Base-by-base conservation (phyloP, 345 rosid genomes). In the Gossypium anomalum region DNA sequence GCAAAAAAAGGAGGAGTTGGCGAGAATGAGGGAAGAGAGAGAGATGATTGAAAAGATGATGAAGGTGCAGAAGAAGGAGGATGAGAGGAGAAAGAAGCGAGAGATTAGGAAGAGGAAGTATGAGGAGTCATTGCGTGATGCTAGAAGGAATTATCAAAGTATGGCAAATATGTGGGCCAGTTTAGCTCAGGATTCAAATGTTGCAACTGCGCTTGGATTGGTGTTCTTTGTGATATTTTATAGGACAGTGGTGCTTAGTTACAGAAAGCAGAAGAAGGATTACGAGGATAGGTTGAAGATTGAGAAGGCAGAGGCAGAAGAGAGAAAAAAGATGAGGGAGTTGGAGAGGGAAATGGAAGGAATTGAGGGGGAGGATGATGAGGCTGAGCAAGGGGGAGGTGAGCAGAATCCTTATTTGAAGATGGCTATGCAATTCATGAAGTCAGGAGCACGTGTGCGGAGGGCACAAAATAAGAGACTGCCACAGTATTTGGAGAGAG, bases 371-470 rank as follows among this genome's bases (percentile, higher is more conserved):
- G 86, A 75, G 51, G 92, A 72, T 38, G 96, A 86, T 22, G 97
- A 86, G 79, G 58, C 15, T 72, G 94, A 85, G 80, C 87, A 81
- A 77, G 93, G 80, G 44, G 79, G 82, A 43, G 89, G 82, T 47
- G 97, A 92, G 80, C 77, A 92, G 71, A 90, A 92, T 83, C 89
- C 92, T 61, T 87, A 90, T 80, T 58, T 92, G 78, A 84, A 92
- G 84, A 90, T 84, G 92, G 96, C 98, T 22, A 86, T 58, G 86
- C 89, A 93, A 85, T 93, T 93, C 87, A 90, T 93, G 98, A 93
- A 87, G 85, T 93, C 98, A 67, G 98, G 98, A 9, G 98, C 97
- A 74, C 88, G 97, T 63, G 93, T 93, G 60, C 83, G 93, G 75
- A 82, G 93, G 70, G 94, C 93, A 16, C 79, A 73, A 41, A 86